Evolutionary conservation across 768 basidiomycete genomes (phyloP), one percentile per base, ranked within the genome.

Genomic region (Lactifluus rugatus): DNA sequence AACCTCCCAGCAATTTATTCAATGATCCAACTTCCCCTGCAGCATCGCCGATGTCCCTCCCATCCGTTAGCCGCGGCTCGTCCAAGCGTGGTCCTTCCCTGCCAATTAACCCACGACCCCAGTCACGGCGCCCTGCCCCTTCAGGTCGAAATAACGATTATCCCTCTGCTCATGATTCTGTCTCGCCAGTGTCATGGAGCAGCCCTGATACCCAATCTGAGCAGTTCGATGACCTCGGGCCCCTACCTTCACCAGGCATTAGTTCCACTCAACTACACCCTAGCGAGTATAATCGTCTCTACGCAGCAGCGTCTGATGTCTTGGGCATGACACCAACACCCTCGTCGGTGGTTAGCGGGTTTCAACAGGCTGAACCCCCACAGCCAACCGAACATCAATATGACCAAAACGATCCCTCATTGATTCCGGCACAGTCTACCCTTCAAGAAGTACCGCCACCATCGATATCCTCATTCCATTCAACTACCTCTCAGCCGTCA

Each of bases 231-330:
- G 53, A 60, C 32, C 8, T 42, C 3, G 19, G 34, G 31, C 42
- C 23, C 17, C 25, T 26, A 2, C n/a, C 28, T 5, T 19, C n/a
- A n/a, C n/a, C n/a, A 7, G 34, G 51, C 31, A 31, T 11, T 4
- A 54, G 44, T 1, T 65, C 73, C 10, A 71, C 62, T 50, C 67
- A 70, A 16, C 11, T n/a, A 34, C 42, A 17, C 26, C 19, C 57
- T 21, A 70, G 69, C 32, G 77, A 78, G 53, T 82, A 80, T 63
- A 81, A 83, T 66, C 73, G 77, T 37, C 70, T 89, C 13, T 85
- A 88, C 68, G 78, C 80, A 10, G 89, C 88, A 14, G 89, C 89
- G 9, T 88, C 89, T 9, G 81, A 86, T 68, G 85, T 90, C 9
- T 76, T 92, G 16, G 89, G 89, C 16, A 83, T 88, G 81, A 82